These are phyloP conservation scores for Mediolabrus comicus DNA, from an alignment of 108 stramenopile genomes.

Conservation along the genomic window DNA sequence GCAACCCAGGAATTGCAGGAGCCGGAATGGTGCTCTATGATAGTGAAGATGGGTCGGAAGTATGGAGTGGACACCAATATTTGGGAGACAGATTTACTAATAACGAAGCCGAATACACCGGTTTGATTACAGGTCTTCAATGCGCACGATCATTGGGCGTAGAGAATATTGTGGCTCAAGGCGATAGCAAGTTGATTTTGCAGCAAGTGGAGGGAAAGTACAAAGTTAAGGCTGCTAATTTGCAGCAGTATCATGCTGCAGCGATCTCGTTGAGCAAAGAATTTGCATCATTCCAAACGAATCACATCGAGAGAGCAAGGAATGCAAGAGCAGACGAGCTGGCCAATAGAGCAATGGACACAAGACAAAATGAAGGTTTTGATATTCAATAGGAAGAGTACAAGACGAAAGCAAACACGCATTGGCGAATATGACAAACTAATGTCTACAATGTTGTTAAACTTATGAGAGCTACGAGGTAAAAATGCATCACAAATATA, in stretches of 20 bases:
- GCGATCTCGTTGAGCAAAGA: slow-evolving; percentile 31
- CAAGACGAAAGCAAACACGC: neutral
- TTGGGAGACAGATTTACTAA: slow-evolving; percentile 60
- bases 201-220: slow-evolving; percentile 65
- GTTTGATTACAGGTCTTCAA: slow-evolving; percentile 60
- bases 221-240: slow-evolving; percentile 47
- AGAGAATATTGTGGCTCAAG: slow-evolving; percentile 55
- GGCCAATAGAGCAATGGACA: slow-evolving; percentile 85
- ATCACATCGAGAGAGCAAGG: slow-evolving; percentile 60
- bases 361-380: slow-evolving; percentile 38
- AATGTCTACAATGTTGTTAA: neutral
- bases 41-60: slow-evolving; percentile 37
- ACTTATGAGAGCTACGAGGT: neutral
- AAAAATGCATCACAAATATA: neutral
- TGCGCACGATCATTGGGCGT: slow-evolving; percentile 70
- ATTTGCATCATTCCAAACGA: slow-evolving; percentile 57
- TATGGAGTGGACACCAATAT: slow-evolving; percentile 72
- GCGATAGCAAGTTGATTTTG: slow-evolving; percentile 75
- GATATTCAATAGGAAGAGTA: neutral
- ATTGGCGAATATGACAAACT: neutral
- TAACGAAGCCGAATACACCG: slow-evolving; percentile 81
- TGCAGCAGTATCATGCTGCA: slow-evolving; percentile 45
- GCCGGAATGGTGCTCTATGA: slow-evolving; percentile 77
- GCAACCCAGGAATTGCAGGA: slow-evolving; percentile 68
- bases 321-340: slow-evolving; percentile 83